Base-by-base conservation (phyloP, 2,329 filamentous ascomycete species). In the Escovopsis weberi region DNA sequence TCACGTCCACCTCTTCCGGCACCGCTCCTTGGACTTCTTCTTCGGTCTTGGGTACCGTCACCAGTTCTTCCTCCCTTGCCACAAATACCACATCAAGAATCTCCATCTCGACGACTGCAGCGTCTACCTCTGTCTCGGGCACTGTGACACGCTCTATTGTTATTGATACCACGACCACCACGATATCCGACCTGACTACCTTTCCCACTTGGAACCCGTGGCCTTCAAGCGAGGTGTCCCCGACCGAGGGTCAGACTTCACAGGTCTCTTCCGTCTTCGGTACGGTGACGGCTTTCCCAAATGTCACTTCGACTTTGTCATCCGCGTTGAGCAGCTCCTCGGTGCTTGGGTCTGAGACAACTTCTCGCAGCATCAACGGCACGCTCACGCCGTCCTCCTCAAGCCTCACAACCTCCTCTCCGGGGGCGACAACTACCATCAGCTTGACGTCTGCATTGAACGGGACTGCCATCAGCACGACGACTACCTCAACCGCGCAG, bases 391-490 rank as follows among this genome's bases (percentile, higher is more conserved):
- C 23, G 23, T 23, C 23, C 23, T 23, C 23, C 23, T 15, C 15
- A 15, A 23, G 23, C 23, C 23, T 23, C 23, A 23, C 23, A 6
- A 3, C 23, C 23, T 23, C 23, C 23, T 6, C 23, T 23, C 23
- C 23, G 6, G 23, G 6, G 23, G 4, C 23, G 23, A 23, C 23
- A 23, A 23, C 4, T 23, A 23, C 23, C 23, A 23, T 18, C 34
- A 36, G n/a, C 19, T 19, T 19, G 23, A 37, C 35, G 12, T 37
- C 35, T 12, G 23, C 23, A n/a, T 37, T 45, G 18, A 45, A 41
- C 28, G 44, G 44, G 35, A 45, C 41, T 41, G 38, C 38, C 35
- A 36, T 39, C n/a, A 18, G 18, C 5, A 37, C 35, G 18, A 37
- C 35, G 8, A 10, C 18, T 23, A 6, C 10, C 18, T 19, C 35